Percentiles rank a stretch among this genome's conserved stretches.
phyloP scores from a whole-genome alignment of 441 rosid genomes.

The Mallotus repandus region DNA sequence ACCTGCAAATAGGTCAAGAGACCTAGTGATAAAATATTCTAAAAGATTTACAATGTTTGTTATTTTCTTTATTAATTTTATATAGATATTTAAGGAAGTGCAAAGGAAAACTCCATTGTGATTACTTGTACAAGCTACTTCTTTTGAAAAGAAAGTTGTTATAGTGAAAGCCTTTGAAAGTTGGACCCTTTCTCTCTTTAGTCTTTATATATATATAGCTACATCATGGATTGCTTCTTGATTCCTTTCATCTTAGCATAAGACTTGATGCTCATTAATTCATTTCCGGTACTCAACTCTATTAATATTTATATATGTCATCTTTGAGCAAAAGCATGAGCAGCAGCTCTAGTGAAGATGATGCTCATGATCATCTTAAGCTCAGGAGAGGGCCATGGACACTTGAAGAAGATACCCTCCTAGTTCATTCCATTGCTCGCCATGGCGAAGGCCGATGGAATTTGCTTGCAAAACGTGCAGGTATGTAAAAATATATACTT shows the following conservation, averaged over 20 bases:
- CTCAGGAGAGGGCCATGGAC: constrained; percentile 78
- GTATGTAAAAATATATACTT: constrained; percentile 19
- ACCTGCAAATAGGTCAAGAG: no score
- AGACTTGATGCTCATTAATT: not conserved
- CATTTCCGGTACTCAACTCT: not conserved
- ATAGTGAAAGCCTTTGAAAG: constrained; percentile 17
- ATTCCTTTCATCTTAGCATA: not conserved
- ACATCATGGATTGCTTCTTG: not conserved
- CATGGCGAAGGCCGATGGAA: constrained; percentile 77
- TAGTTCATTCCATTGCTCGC: constrained; percentile 41
- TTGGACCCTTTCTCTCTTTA: not conserved
- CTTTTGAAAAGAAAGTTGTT: constrained; percentile 28
- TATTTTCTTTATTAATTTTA: no score
- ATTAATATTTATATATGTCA: constrained; percentile 23
- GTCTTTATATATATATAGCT: not conserved
- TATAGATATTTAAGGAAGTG: constrained; percentile 18
- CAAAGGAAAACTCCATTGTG: constrained; percentile 27
- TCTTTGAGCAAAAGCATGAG: constrained; percentile 23
- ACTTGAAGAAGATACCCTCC: constrained; percentile 61
- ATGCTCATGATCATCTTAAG: constrained; percentile 28
- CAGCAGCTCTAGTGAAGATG: constrained; percentile 29
- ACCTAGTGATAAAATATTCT: no score
- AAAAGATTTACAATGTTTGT: no score
- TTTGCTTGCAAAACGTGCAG: constrained; percentile 49
- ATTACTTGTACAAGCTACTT: constrained; percentile 19